Evolutionary conservation across 2,329 filamentous ascomycete species (phyloP), one percentile per base, ranked within the genome.

Genomic region (Pseudogymnoascus sp.): DNA sequence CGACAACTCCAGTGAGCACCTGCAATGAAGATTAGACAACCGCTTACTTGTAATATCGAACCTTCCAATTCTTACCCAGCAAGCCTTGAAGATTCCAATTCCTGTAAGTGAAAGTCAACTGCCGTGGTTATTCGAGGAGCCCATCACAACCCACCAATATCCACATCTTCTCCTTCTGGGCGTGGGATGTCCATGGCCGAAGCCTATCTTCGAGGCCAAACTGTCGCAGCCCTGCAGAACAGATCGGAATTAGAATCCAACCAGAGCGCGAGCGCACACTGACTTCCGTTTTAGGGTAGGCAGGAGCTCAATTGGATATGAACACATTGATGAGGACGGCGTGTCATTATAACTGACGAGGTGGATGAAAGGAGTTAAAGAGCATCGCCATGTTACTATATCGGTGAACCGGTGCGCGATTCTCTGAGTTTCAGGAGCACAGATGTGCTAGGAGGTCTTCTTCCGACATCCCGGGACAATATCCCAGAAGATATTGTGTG

Each of bases 1-100:
- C 61, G 11, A 40, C 61, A 14, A 59, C 56, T 60, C 25, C 61
- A 11, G 61, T 62, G 8, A 62, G 44, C 18, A 38, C 40, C 61
- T 62, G 16, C 3, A 37, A 16, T n/a, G 18, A 25, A 23, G 18
- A 16, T 37, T 60, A 60, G 34, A 60, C 12, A 37, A 14, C 12
- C 14, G 31, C 16, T 38, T 31, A 37, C 21, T 42, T 18, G 56
- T 10, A 23, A 23, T 23, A 38, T 37, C 6, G n/a, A 38, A 38
- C 18, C 4, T 25, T n/a, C 44, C 23, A 50, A 18, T 38, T 23
- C 28, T 37, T 40, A 60, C 56, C 56, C 56, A 60, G 5, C 56
- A 60, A 7, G 34, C 56, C 37, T 37, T 60, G 28, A 60, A 42
- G 34, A 60, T 42, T 11, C 56, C 56, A 21, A 25, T 60, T 37